Evolutionary conservation across 305 asterid genomes (phyloP), one percentile per base, ranked within the genome.

Genomic region (Withania somnifera): DNA sequence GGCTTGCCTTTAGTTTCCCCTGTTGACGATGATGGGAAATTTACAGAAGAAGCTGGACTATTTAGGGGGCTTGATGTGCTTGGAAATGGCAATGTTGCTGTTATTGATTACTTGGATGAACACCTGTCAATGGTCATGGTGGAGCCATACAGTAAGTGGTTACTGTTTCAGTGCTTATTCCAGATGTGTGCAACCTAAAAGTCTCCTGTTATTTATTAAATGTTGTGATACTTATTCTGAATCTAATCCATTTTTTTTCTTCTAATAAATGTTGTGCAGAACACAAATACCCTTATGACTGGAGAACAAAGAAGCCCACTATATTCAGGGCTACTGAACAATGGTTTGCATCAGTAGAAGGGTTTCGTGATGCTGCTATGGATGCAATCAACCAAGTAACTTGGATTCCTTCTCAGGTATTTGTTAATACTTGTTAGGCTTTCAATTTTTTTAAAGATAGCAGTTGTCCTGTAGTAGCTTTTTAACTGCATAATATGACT

Each of bases 341-440:
- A 84, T 96, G 99, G 99, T 96, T 96, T 90, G 99, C 99, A 79
- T 96, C 99, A 28, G 98, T 96, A 79, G 99, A 94, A 87, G 98
- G 98, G 82, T 96, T 96, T 66, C 97, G 99, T 71, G 83, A 87
- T 84, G 92, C 97, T 86, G 98, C 95, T 28, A 93, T 96, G 94
- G 91, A 91, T 86, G 93, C 98, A 75, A 94, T 96, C 77, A 87
- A 84, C 84, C 90, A 90, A 88, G 99, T 94, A 61, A 87, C 87
- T 28, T 96, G 98, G 98, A 87, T 83, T 85, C 99, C 99, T 36
- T 83, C 97, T 2, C 98, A 94, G 98, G 99, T 93, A 90, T 64
- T 79, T 83, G 69, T 58, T 81, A 79, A 9, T 68, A 42, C 66
- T 75, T 19, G 67, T 50, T 32, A 28, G 61, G 61, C 61, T 11